Evolutionary conservation across 2,329 filamentous ascomycete species (phyloP), one percentile per base, ranked within the genome.

Genomic region (Aschersonia sp.): DNA sequence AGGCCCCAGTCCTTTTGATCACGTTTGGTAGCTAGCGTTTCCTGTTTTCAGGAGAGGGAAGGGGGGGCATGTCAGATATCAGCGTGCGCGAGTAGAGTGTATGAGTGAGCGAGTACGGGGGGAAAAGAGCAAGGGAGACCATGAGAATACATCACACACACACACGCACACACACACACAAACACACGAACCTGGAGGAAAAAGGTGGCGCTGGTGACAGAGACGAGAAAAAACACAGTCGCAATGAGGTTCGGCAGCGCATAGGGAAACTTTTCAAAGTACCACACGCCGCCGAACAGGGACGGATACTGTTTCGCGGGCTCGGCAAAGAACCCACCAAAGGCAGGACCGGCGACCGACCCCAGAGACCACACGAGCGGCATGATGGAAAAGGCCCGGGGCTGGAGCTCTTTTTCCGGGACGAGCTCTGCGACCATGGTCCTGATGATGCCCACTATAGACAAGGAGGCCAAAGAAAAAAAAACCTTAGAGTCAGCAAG

Each of bases 371-470:
- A 97, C 32, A 78, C 85, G 12, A 97, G 67, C 4, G 90, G 90
- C 89, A 97, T 95, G 43, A 97, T 72, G 53, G 83, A 88, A 63
- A 97, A 97, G 0, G 92, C 92, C 46, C 80, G 73, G 0, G 90
- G 89, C 59, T 95, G 90, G 6, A 95, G 71, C 58, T 88, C 84
- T 61, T 77, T 87, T 62, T 92, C 81, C 0, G 87, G 85, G 2
- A 95, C 88, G 74, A 95, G 81, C 63, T 95, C 90, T 0, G 90
- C 90, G 2, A 95, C 88, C 68, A 92, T 87, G 12, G 87, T 94
- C 53, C 89, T 71, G 52, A 95, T 83, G 51, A 95, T 95, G 1
- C 92, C 85, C n/a, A 90, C 83, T 81, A 46, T 7, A n/a, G 40
- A 14, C 45, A 6, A 7, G 29, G n/a, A 42, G 29, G 5, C 6